These are phyloP conservation scores for Bathelium albidoporum DNA, from an alignment of 495 filamentous ascomycete species.

Conservation along the genomic window DNA sequence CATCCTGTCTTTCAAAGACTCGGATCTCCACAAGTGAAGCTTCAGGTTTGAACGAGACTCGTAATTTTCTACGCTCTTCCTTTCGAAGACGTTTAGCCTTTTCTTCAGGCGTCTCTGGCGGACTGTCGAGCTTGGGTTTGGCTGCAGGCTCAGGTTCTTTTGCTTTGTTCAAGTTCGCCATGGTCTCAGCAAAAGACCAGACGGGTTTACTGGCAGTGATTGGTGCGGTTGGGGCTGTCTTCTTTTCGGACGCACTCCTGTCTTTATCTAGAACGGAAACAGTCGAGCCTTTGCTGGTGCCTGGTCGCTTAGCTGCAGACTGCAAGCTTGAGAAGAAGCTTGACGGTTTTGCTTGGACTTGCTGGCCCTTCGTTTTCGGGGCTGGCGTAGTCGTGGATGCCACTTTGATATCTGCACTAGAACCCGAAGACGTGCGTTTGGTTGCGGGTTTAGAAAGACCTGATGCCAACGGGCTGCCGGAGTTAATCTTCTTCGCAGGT, in stretches of 20 bases:
- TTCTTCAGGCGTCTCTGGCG: slow-evolving; percentile 69
- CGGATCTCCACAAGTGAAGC: slow-evolving; percentile 60
- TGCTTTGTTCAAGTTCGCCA: slow-evolving; percentile 58
- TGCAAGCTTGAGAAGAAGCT: slow-evolving; percentile 48
- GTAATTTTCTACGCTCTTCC: slow-evolving; percentile 61
- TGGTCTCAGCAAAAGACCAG: slow-evolving; percentile 36
- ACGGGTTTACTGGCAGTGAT: slow-evolving; percentile 29
- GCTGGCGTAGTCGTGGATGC: slow-evolving; percentile 19
- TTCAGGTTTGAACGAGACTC: slow-evolving; percentile 63
- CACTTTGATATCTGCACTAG: neutral
- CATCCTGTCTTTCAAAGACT: slow-evolving; percentile 69
- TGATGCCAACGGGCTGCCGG: slow-evolving; percentile 28
- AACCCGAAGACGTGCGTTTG: neutral
- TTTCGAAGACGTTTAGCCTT: slow-evolving; percentile 64
- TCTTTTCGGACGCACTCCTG: slow-evolving; percentile 20
- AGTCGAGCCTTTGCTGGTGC: slow-evolving; percentile 43
- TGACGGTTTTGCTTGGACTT: slow-evolving; percentile 46
- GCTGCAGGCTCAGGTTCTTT: slow-evolving; percentile 45
- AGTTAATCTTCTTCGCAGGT: slow-evolving; percentile 27
- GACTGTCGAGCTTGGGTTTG: slow-evolving; percentile 38
- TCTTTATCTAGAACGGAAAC: slow-evolving; percentile 14
- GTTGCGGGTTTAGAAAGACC: slow-evolving; percentile 29
- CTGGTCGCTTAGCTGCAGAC: slow-evolving; percentile 52
- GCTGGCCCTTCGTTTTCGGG: slow-evolving; percentile 39
- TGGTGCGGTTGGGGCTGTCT: slow-evolving; percentile 36